Evolutionary conservation across 768 basidiomycete genomes (phyloP).

Genomic region (Agrocybe pediades): DNA sequence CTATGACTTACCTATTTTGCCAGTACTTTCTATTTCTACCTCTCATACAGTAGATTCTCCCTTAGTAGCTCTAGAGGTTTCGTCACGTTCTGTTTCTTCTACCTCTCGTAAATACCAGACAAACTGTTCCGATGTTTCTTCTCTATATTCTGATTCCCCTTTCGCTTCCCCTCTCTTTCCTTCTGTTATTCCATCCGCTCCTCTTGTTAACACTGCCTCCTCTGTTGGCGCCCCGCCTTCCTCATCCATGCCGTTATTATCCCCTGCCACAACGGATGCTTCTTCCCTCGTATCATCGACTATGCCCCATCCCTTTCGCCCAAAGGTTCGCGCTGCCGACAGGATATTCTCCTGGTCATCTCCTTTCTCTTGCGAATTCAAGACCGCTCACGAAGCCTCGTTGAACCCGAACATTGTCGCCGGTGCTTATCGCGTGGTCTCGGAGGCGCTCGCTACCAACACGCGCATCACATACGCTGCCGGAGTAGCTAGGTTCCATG

Average conservation of each 20-base stretch:
- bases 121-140: too few species aligned
- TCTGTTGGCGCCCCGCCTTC: not conserved
- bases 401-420: not conserved
- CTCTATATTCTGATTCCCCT: not conserved
- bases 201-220: not conserved
- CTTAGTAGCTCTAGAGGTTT: not conserved
- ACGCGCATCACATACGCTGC: conserved; percentile 31
- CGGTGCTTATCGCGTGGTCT: not conserved
- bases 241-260: not conserved
- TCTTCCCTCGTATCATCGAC: not conserved
- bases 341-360: not conserved
- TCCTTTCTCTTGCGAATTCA: not conserved
- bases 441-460: conserved; percentile 15
- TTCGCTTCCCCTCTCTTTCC: not conserved
- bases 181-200: not conserved
- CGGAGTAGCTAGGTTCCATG: conserved; percentile 33
- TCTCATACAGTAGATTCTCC: not conserved
- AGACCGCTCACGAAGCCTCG: not conserved
- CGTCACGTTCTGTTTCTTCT: not conserved
- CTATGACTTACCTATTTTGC: too few species aligned
- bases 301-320: not conserved
- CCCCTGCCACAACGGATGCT: not conserved
- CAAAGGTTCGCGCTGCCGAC: not conserved
- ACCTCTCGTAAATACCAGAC: not conserved
- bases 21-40: too few species aligned